Evolutionary conservation across 345 rosid species (phyloP).

Genomic region (Sonneratia alba): DNA sequence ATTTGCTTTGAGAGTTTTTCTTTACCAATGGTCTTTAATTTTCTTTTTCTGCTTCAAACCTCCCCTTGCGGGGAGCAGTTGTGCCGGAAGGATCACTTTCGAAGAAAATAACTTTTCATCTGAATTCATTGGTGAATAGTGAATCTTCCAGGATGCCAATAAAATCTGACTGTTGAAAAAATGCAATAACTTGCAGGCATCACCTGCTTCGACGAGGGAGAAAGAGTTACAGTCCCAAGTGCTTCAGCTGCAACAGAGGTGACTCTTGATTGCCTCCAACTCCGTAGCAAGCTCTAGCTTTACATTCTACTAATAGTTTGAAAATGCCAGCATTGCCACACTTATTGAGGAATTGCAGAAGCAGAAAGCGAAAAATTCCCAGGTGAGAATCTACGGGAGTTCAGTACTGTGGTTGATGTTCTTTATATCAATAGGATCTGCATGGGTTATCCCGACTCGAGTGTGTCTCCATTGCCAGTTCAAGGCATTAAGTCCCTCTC

Average conservation of each 20-base stretch:
- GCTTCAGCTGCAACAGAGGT: slow-evolving; percentile 66
- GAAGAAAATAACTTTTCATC: not conserved
- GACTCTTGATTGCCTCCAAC: slow-evolving; percentile 8
- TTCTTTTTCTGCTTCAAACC: not conserved
- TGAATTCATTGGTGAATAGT: not conserved
- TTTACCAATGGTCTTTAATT: not conserved
- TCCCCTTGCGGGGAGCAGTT: too few species aligned
- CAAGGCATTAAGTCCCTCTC: not conserved
- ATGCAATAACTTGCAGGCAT: slow-evolving; percentile 29
- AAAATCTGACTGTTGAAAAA: not conserved
- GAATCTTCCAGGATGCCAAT: not conserved
- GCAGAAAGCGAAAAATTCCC: slow-evolving; percentile 53
- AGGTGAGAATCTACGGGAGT: slow-evolving; percentile 35
- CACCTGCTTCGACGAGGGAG: slow-evolving; percentile 50
- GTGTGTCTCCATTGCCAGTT: not conserved
- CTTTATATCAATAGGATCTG: not conserved
- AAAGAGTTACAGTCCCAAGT: slow-evolving; percentile 62
- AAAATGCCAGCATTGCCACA: slow-evolving; percentile 41
- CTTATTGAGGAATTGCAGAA: slow-evolving; percentile 64
- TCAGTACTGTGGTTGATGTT: too few species aligned
- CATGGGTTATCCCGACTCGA: not conserved
- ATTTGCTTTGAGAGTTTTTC: not conserved
- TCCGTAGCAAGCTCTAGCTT: not conserved
- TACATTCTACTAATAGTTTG: slow-evolving; percentile 12
- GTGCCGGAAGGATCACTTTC: not conserved